Percentiles rank a stretch among this genome's conserved stretches.
phyloP scores from a whole-genome alignment of 2,329 filamentous ascomycete species.

The Pestalotiopsis sp. region DNA sequence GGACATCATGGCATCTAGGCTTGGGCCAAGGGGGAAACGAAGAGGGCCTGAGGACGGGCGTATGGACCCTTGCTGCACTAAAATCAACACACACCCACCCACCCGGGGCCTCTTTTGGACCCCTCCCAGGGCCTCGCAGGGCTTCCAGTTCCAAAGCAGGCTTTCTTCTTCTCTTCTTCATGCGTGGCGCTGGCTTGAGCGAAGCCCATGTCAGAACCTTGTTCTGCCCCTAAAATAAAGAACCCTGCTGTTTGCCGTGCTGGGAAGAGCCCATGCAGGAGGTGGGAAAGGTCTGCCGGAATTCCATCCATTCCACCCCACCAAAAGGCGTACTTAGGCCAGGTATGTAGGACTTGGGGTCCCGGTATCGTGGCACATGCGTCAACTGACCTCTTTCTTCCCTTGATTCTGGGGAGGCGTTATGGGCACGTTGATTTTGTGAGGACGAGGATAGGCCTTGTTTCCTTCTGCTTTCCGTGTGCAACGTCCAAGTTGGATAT shows the following conservation, averaged over 20 bases:
- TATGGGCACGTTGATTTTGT: background rate
- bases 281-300: background rate
- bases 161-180: background rate
- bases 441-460: background rate
- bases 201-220: slow-evolving; percentile 8
- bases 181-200: slow-evolving; percentile 4
- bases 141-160: background rate
- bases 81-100: background rate
- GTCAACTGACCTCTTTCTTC: background rate
- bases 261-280: background rate
- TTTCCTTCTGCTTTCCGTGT: background rate
- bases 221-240: slow-evolving; percentile 2
- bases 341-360: too few species aligned
- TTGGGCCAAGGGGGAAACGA: background rate
- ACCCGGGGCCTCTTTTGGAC: background rate
- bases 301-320: background rate
- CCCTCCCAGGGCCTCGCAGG: background rate
- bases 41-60: background rate
- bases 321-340: background rate
- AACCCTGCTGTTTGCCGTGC: background rate
- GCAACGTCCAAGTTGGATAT: background rate
- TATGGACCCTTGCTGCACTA: background rate
- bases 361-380: background rate
- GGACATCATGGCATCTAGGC: background rate
- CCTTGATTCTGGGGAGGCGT: background rate